These are phyloP conservation scores for Ogataea kodamae DNA, from an alignment of 805 yeast genomes.

Conservation along the genomic window DNA sequence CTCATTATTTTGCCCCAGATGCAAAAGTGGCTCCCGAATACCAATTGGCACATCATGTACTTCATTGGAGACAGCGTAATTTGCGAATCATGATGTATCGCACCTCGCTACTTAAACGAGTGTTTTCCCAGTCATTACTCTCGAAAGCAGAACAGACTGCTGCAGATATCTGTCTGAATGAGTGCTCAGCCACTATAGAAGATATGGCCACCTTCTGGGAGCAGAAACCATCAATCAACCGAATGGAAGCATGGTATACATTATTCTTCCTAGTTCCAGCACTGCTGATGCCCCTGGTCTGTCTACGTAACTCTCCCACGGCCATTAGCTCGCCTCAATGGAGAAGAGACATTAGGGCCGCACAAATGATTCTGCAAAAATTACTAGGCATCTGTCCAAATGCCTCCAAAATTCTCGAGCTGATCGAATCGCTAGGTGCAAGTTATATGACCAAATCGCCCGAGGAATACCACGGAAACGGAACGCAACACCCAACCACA, in stretches of 20 bases:
- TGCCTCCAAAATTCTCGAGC: conserved; percentile 13
- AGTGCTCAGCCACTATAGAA: conserved; percentile 13
- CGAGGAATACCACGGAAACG: no score
- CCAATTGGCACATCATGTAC: conserved; percentile 11
- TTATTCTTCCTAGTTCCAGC: conserved; percentile 18
- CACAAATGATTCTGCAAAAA: conserved; percentile 7
- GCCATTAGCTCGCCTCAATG: conserved; percentile 6
- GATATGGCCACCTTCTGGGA: conserved; percentile 16
- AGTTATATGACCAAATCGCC: conserved; percentile 4
- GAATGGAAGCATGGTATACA: conserved; percentile 22
- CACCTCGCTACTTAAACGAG: conserved; percentile 10
- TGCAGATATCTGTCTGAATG: conserved; percentile 11
- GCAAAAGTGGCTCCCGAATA: conserved; percentile 6
- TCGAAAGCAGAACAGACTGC: conserved; percentile 6
- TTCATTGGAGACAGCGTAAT: conserved; percentile 16
- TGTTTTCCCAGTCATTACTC: not conserved
- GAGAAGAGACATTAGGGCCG: conserved; percentile 8
- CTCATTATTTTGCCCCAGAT: conserved; percentile 9
- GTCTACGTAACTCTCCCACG: conserved; percentile 12
- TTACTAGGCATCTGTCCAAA: conserved; percentile 11
- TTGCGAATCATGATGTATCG: conserved; percentile 18
- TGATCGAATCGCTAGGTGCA: conserved; percentile 10
- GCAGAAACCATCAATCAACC: conserved; percentile 6
- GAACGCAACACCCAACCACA: no score
- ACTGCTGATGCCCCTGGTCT: conserved; percentile 16